Conservation (phyloP, 2,329 filamentous ascomycete species). For the Trichoderma harzianum region DNA sequence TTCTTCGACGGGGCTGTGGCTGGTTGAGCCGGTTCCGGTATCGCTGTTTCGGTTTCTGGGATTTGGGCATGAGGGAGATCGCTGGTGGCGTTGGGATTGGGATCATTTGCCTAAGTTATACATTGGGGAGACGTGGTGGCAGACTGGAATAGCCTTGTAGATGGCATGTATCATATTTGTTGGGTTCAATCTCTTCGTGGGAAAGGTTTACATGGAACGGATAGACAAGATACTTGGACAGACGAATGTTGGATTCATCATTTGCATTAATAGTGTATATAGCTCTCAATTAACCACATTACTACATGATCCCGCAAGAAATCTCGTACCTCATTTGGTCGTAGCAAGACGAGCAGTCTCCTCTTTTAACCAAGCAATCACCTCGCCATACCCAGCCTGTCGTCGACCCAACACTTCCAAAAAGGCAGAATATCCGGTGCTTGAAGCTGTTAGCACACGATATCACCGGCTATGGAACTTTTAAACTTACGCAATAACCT, state of each 20-base stretch:
- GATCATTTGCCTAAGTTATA: conserved; percentile 54
- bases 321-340: background rate
- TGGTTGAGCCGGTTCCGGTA: conserved; percentile 77
- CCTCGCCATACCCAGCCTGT: conserved; percentile 63
- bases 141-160: conserved; percentile 36
- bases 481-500: conserved; percentile 57
- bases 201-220: background rate
- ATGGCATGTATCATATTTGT: background rate
- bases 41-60: conserved; percentile 67
- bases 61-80: conserved; percentile 56
- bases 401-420: conserved; percentile 62
- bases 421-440: conserved; percentile 70
- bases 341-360: conserved; percentile 39
- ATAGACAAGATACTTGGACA: background rate
- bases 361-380: conserved; percentile 65
- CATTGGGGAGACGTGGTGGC: conserved; percentile 60
- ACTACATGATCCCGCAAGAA: background rate
- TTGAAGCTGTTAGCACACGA: conserved; percentile 30
- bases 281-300: accelerated
- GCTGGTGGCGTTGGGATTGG: conserved; percentile 65
- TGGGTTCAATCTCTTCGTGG: background rate
- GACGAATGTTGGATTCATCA: background rate
- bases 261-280: background rate
- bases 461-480: background rate
- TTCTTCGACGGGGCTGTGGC: conserved; percentile 68